A percentile compares a stretch with the other conserved stretches of the same genome.
These are phyloP conservation scores for Tuber indicum DNA, from an alignment of 495 filamentous ascomycete species.

Conservation along the genomic window DNA sequence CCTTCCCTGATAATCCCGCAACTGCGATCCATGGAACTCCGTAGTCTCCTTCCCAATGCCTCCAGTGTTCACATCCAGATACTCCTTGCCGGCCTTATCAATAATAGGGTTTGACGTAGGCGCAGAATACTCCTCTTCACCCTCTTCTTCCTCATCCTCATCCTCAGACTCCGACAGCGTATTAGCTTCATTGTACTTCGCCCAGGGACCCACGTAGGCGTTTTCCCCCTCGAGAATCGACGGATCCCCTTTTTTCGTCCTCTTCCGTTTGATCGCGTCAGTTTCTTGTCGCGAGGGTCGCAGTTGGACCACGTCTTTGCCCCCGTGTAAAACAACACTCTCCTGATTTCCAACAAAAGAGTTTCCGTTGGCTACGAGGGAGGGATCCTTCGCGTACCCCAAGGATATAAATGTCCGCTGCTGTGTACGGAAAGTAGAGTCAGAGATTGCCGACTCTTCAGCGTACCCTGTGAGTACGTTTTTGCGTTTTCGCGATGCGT, in stretches of 20 bases:
- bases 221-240: slow-evolving; percentile 76
- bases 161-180: slow-evolving; percentile 44
- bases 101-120: slow-evolving; percentile 42
- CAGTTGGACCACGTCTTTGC: slow-evolving; percentile 55
- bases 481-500: slow-evolving; percentile 64
- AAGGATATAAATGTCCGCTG: slow-evolving; percentile 67
- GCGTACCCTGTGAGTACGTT: slow-evolving; percentile 87
- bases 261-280: slow-evolving; percentile 57
- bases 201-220: slow-evolving; percentile 91
- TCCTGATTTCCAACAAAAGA: slow-evolving; percentile 53
- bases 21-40: slow-evolving; percentile 75
- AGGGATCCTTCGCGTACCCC: slow-evolving; percentile 56
- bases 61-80: slow-evolving; percentile 44
- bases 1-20: slow-evolving; percentile 84
- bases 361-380: slow-evolving; percentile 40
- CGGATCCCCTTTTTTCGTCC: slow-evolving; percentile 77
- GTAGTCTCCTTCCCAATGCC: slow-evolving; percentile 62
- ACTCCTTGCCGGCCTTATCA: slow-evolving; percentile 40
- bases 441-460: slow-evolving; percentile 79
- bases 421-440: slow-evolving; percentile 76
- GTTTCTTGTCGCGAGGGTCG: slow-evolving; percentile 61
- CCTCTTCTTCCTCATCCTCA: slow-evolving; percentile 54
- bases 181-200: slow-evolving; percentile 62
- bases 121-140: slow-evolving; percentile 51
- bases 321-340: slow-evolving; percentile 49